A percentile compares a stretch with the other conserved stretches of the same genome.
These are phyloP conservation scores for Trichosanthes truncata DNA, from an alignment of 306 rosid species.

Conservation along the genomic window DNA sequence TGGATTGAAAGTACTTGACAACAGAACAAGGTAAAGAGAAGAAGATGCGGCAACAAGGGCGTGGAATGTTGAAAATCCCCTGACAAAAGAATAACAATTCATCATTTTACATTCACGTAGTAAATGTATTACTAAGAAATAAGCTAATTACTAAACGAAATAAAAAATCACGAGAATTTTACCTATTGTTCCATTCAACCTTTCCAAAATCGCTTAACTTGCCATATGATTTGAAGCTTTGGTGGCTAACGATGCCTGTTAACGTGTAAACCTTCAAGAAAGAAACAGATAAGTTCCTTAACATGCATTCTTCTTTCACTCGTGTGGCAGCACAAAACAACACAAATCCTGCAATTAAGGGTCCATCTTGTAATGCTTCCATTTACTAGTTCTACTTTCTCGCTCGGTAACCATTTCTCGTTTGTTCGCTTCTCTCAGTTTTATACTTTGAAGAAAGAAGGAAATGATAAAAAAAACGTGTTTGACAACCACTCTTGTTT, in stretches of 20 bases:
- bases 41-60: conserved; percentile 60
- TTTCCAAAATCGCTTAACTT: conserved; percentile 39
- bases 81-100: conserved; percentile 21
- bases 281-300: background rate
- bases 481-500: background rate
- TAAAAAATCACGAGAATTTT: conserved; percentile 20
- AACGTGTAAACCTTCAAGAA: conserved; percentile 66
- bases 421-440: background rate
- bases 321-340: background rate
- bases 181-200: conserved; percentile 93
- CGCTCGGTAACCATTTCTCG: too few relatives aligned
- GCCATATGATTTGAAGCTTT: conserved; percentile 34
- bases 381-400: background rate
- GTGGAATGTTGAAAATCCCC: conserved; percentile 91
- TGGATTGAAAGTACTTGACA: conserved; percentile 52
- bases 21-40: conserved; percentile 49
- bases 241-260: conserved; percentile 46
- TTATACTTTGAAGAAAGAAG: background rate
- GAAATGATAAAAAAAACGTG: background rate
- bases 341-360: background rate
- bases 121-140: conserved; percentile 10
- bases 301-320: background rate
- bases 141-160: conserved; percentile 6
- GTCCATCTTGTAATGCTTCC: background rate
- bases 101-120: background rate